Evolutionary conservation across 768 basidiomycete species (phyloP).

Genomic region (Kondoa malvinella): DNA sequence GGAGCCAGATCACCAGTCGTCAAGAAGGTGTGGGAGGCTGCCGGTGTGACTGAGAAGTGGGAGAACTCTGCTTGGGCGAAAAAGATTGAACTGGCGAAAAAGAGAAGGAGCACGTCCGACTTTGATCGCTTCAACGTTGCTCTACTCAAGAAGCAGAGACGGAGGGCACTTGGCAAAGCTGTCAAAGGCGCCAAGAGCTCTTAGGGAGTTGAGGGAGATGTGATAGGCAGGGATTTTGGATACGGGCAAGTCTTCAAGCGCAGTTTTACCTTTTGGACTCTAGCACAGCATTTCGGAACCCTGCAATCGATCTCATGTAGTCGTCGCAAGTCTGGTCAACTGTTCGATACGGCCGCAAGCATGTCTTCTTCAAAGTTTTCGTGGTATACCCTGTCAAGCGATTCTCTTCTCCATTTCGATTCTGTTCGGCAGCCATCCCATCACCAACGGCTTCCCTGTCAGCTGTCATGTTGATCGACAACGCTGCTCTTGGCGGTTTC

Average conservation of each 20-base stretch:
- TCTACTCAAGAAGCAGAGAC: constrained; percentile 71
- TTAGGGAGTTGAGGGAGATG: neutral
- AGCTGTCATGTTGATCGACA: too few species aligned
- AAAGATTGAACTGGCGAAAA: constrained; percentile 57
- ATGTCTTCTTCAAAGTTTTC: too few species aligned
- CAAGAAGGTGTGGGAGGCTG: constrained; percentile 73
- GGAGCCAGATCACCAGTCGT: constrained; percentile 64
- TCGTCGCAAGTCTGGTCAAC: too few species aligned
- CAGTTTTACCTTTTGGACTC: neutral
- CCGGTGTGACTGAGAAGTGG: constrained; percentile 73
- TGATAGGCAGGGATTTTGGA: neutral
- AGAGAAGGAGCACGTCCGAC: constrained; percentile 62
- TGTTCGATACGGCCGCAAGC: too few species aligned
- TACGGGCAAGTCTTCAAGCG: neutral
- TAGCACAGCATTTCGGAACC: too few species aligned
- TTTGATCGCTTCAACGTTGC: constrained; percentile 79
- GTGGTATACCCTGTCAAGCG: too few species aligned
- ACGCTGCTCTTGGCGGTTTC: too few species aligned
- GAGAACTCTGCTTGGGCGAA: constrained; percentile 71
- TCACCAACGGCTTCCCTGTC: too few species aligned
- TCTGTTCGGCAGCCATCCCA: too few species aligned
- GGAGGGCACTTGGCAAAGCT: constrained; percentile 43
- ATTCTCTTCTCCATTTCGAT: too few species aligned
- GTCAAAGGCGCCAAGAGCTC: constrained; percentile 12
- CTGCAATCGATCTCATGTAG: too few species aligned